Conservation (phyloP, 495 filamentous ascomycete genomes). For the Aspergillus nidulans region DNA sequence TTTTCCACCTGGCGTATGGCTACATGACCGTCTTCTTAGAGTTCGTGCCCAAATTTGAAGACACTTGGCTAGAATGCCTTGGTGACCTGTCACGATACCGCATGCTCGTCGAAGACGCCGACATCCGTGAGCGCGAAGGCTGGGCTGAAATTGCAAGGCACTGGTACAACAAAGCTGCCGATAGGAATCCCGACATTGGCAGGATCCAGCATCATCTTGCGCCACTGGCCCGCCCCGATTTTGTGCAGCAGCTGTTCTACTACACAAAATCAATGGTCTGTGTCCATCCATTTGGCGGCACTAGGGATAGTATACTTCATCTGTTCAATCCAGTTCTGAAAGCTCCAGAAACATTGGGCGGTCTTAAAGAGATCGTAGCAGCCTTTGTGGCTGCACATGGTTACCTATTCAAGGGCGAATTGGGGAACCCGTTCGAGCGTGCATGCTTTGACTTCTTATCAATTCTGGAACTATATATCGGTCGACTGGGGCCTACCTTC, state of each 20-base stretch:
- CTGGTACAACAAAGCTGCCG: slow-evolving; percentile 79
- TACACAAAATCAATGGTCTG: slow-evolving; percentile 55
- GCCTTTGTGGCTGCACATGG: slow-evolving; percentile 62
- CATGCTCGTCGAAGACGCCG: slow-evolving; percentile 76
- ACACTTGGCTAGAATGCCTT: slow-evolving; percentile 89
- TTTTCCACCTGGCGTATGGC: slow-evolving; percentile 76
- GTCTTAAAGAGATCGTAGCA: slow-evolving; percentile 33
- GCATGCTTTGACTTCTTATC: slow-evolving; percentile 46
- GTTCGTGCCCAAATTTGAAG: slow-evolving; percentile 68
- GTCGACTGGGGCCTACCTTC: slow-evolving; percentile 52
- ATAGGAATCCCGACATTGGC: slow-evolving; percentile 65
- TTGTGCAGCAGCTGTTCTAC: slow-evolving; percentile 69
- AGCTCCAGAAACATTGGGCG: slow-evolving; percentile 19
- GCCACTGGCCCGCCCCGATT: slow-evolving; percentile 71
- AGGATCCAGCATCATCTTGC: slow-evolving; percentile 82
- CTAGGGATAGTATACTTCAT: slow-evolving; percentile 65
- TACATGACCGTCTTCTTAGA: slow-evolving; percentile 77
- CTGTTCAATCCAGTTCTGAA: slow-evolving; percentile 65
- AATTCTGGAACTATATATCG: slow-evolving; percentile 56
- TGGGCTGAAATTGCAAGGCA: slow-evolving; percentile 73
- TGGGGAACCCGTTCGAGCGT: slow-evolving; percentile 41
- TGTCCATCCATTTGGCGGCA: slow-evolving; percentile 51
- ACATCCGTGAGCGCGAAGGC: slow-evolving; percentile 64
- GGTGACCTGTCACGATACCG: slow-evolving; percentile 70
- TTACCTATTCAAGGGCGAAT: slow-evolving; percentile 57